Base-by-base conservation (phyloP, 306 rosid genomes). In the Cucurbita argyrosperma region DNA sequence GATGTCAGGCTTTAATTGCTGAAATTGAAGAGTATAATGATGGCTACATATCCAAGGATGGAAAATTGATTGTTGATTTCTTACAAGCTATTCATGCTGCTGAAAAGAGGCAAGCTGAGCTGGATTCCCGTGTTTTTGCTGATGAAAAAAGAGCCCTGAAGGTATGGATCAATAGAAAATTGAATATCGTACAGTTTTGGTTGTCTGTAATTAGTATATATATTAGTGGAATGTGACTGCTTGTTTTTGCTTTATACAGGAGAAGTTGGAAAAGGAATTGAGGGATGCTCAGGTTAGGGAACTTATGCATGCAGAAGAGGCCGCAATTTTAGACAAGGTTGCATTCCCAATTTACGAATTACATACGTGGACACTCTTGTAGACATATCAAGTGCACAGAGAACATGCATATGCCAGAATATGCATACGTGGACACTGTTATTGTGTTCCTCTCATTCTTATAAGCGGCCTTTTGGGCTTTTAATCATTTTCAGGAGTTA, bases 251-350 rank as follows among this genome's bases (percentile, higher is more conserved):
- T 43, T 46, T 49, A 70, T 46, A 51, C 50, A 94, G 97, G 96
- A 91, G 72, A 91, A 84, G 80, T 83, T 87, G 82, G 97, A 94
- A 77, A 89, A 82, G 71, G 83, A 83, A 76, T 84, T 91, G 85
- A 94, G 88, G 86, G 99, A 94, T 78, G 97, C 99, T 70, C 94
- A 85, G 18, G 94, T 85, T 53, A 88, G 84, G 82, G 99, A 91
- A 82, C 87, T 89, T 61, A 94, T 85, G 96, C 96, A 59, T 65
- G 99, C 99, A 71, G 97, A 94, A 87, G 95, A 89, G 84, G 85
- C 83, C 51, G 97, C 99, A 59, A 86, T 94, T 84, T 72, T 94
- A 78, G 96, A 94, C 79, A 91, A 87, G 96, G 99, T 94, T 77
- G 57, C 30, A 65, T 56, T 26, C 45, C 57, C 23, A 13, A 35